Evolutionary conservation across 2,329 filamentous ascomycete species (phyloP), one percentile per base, ranked within the genome.

Genomic region (Xylaria sp.): DNA sequence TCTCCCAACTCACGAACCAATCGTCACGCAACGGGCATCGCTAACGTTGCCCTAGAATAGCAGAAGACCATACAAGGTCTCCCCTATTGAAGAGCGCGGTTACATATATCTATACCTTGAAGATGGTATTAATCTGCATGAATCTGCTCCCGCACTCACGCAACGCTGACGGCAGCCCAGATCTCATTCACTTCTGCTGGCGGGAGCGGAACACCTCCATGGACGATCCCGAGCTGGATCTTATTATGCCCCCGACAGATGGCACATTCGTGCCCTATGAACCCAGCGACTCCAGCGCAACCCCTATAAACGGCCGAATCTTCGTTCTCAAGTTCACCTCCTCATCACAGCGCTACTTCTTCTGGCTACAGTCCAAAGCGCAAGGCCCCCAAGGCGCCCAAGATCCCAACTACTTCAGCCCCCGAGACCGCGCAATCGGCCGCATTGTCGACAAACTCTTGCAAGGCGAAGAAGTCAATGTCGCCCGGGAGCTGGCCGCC

Each of bases 181-280:
- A 97, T 55, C 84, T 99, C 62, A 82, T 96, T 62, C 92, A 97
- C 79, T 96, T 99, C 78, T 97, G 92, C 83, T 99, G 95, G 95
- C 89, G 92, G 66, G 87, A 90, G 70, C 88, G 94, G 66, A 83
- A 80, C 66, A 83, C 85, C 60, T 79, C 87, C 19, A 76, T 91
- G 66, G 84, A 89, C 64, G 78, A 89, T 60, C 88, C 92, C 59
- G 89, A 94, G 62, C 78, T 96, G 64, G 92, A 99, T 73, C 83
- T 99, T 44, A 85, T 97, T 69, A 97, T 97, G 90, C 87, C 99
- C 55, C 93, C 94, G 19, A 83, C 83, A 57, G 95, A 99, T 74
- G 91, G 90, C 68, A 87, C 85, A 69, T 99, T 99, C 76, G 80
- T 86, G 10, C 91, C 92, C 6, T 94, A 96, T 76, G 83, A 90